Evolutionary conservation across 768 basidiomycete species (phyloP), one percentile per base, ranked within the genome.

Genomic region (Calvatia gigantea): DNA sequence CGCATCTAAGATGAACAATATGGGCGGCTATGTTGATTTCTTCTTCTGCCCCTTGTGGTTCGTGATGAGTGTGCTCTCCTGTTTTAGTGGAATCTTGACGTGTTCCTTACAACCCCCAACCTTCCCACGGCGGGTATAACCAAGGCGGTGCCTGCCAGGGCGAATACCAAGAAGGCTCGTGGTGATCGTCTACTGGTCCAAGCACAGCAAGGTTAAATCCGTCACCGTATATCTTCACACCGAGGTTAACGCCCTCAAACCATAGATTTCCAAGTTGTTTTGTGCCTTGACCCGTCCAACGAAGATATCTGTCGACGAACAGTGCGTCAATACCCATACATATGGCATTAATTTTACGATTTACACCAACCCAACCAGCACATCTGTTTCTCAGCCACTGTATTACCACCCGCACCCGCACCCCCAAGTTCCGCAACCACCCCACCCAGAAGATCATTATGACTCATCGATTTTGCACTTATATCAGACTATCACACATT

Each of bases 241-340:
- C n/a, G 32, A 14, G 54, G 12, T 35, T 12, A 6, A 48, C 41
- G 23, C n/a, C n/a, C n/a, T 12, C 23, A 31, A 15, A n/a, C 54
- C n/a, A n/a, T n/a, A 85, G 86, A 87, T 63, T 83, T 85, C 60
- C 79, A 81, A 61, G 71, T 80, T 1, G 83, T 83, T 0, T 70
- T 81, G 11, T 80, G 77, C 59, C 72, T 85, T 12, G 85, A 87
- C 61, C 83, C 86, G 0, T 72, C 78, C 3, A 85, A 85, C 64
- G 71, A 72, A 11, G 79, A 82, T 32, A 66, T 82, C 23, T 77
- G 80, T 25, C 70, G 73, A 54, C 77, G 75, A 64, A 72, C 75
- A 58, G 82, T 82, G 61, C 54, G 76, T 70, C 25, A n/a, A 47
- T 19, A 14, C 12, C 42, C 38, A 27, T 27, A 17, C 27, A 49